Conservation (phyloP, 768 basidiomycete genomes). For the Baorangia bicolor region DNA sequence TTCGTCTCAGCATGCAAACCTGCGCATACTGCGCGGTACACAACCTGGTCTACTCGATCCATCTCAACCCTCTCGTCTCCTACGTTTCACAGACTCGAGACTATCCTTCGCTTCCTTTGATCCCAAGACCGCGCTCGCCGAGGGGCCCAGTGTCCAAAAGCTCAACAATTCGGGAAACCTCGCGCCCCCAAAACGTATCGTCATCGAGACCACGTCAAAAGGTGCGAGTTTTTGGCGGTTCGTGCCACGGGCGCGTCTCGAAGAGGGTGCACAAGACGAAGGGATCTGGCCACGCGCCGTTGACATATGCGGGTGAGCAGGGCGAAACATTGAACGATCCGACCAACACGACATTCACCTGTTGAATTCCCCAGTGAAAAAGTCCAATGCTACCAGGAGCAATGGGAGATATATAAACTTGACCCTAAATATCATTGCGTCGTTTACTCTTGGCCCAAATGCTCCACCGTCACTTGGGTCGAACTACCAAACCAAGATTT, state of each 20-base stretch:
- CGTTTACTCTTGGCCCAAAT: slow-evolving; percentile 45
- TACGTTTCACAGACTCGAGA: slow-evolving; percentile 56
- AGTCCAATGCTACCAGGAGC: slow-evolving; percentile 61
- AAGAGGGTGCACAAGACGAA: slow-evolving; percentile 60
- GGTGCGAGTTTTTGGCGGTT: slow-evolving; percentile 69
- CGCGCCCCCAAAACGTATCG: slow-evolving; percentile 65
- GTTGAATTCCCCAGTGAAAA: slow-evolving; percentile 39
- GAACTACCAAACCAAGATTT: slow-evolving; percentile 11
- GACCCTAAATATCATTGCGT: slow-evolving; percentile 72
- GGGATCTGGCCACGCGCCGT: slow-evolving; percentile 69
- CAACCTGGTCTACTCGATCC: slow-evolving; percentile 66
- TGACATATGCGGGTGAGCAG: slow-evolving; percentile 65
- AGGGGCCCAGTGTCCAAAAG: slow-evolving; percentile 38
- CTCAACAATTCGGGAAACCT: slow-evolving; percentile 47
- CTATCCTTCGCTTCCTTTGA: slow-evolving; percentile 78
- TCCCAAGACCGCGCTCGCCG: slow-evolving; percentile 58
- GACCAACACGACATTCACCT: slow-evolving; percentile 6
- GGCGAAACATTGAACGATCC: neutral
- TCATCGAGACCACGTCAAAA: slow-evolving; percentile 63
- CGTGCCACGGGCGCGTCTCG: slow-evolving; percentile 65
- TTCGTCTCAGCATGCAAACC: slow-evolving; percentile 8
- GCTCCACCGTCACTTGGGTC: slow-evolving; percentile 22
- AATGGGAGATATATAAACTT: slow-evolving; percentile 86
- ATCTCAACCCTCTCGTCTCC: slow-evolving; percentile 57
- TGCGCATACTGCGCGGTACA: slow-evolving; percentile 38